phyloP scores from a whole-genome alignment of 2,329 filamentous ascomycete genomes.

The Xylariales sp. region DNA sequence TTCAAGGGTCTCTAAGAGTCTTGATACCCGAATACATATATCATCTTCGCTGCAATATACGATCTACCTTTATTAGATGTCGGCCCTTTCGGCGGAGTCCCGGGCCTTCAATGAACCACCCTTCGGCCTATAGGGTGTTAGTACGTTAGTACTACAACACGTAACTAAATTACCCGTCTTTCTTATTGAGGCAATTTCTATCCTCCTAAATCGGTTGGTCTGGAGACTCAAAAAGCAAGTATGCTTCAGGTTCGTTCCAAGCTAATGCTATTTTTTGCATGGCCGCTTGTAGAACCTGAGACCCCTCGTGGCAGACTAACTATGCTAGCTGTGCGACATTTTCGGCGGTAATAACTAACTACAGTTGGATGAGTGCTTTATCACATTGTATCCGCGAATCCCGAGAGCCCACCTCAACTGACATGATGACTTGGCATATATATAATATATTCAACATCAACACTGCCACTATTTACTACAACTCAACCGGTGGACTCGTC shows the following conservation, averaged over 20 bases:
- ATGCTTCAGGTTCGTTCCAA: conserved; percentile 34
- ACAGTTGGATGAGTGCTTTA: conserved; percentile 2
- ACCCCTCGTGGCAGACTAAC: conserved; percentile 26
- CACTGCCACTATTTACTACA: conserved; percentile 5
- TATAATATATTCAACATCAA: conserved; percentile 16
- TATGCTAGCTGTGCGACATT: conserved; percentile 38
- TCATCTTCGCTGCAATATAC: background rate
- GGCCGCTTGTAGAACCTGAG: conserved; percentile 16
- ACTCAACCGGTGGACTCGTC: conserved; percentile 8
- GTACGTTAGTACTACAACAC: background rate
- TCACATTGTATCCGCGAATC: conserved; percentile 25
- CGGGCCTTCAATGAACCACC: conserved; percentile 26
- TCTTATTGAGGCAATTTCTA: conserved; percentile 33
- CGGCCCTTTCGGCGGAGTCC: conserved; percentile 36
- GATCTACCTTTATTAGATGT: conserved; percentile 11
- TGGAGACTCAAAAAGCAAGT: background rate
- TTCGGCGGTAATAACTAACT: conserved; percentile 28
- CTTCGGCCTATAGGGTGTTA: conserved; percentile 26
- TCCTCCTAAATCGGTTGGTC: conserved; percentile 13
- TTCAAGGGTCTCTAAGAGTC: too few relatives aligned
- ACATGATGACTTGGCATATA: background rate
- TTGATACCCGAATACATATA: too few relatives aligned
- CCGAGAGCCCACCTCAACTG: conserved; percentile 12
- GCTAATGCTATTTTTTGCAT: conserved; percentile 24
- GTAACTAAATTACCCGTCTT: conserved; percentile 5